Conservation (phyloP, 257 asterid genomes). For the Nicotiana attenuata region DNA sequence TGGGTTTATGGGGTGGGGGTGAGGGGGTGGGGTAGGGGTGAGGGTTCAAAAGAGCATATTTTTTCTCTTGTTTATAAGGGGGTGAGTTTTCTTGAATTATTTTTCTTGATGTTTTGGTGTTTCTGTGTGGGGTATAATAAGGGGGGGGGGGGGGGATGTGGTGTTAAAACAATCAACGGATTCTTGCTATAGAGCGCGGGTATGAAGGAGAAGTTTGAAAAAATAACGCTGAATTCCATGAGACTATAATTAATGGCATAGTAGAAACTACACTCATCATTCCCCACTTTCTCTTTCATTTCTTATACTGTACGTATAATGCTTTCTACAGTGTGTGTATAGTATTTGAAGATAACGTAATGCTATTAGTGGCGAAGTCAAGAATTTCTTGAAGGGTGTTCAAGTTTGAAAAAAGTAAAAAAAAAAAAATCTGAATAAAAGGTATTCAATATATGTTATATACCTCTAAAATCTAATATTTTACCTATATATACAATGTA, state of each 20-base stretch:
- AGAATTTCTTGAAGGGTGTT: fast-evolving
- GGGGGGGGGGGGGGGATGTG: neutral
- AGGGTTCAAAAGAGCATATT: neutral
- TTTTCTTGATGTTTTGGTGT: neutral
- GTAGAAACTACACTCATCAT: conserved; percentile 3
- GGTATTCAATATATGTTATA: too few relatives aligned
- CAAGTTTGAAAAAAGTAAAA: too few relatives aligned
- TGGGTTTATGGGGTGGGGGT: neutral
- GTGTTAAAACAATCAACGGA: conserved; percentile 55
- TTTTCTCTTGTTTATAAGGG: neutral
- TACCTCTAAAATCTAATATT: too few relatives aligned
- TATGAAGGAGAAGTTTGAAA: conserved; percentile 40
- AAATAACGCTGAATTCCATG: conserved; percentile 87
- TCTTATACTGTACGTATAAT: neutral
- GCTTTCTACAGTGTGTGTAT: neutral
- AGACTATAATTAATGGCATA: conserved; percentile 16
- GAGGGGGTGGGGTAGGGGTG: too few relatives aligned
- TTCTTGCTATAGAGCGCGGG: conserved; percentile 81
- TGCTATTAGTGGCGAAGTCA: fast-evolving
- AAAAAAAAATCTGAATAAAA: too few relatives aligned
- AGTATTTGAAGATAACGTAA: neutral
- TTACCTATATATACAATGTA: too few relatives aligned
- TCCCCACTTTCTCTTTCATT: neutral
- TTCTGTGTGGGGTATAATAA: neutral
- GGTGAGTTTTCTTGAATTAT: neutral